Evolutionary conservation across 2,329 filamentous ascomycete species (phyloP).

Genomic region (Paraphaeosphaeria minitans): DNA sequence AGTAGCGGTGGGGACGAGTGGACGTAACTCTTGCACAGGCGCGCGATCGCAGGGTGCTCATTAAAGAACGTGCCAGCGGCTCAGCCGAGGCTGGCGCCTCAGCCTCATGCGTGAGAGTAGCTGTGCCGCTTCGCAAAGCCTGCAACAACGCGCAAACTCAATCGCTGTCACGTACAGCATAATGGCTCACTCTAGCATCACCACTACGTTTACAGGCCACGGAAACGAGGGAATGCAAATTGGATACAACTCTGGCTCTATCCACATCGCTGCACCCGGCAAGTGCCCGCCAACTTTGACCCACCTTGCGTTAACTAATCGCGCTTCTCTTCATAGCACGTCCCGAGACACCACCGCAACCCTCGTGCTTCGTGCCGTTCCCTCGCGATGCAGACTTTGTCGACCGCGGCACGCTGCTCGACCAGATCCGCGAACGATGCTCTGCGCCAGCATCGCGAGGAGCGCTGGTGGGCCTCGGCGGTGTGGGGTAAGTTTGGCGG

Average conservation of each 20-base stretch:
- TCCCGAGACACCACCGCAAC: constrained; percentile 21
- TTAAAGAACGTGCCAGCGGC: not conserved
- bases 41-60: too few species aligned
- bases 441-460: constrained; percentile 30
- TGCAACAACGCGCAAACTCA: not conserved
- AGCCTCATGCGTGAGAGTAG: constrained; percentile 1
- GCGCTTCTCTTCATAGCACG: not conserved
- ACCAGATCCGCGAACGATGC: constrained; percentile 33
- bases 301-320: not conserved
- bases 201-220: not conserved
- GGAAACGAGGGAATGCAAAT: not conserved
- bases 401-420: constrained; percentile 21
- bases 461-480: constrained; percentile 27
- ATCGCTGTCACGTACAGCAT: not conserved
- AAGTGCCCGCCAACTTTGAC: not conserved
- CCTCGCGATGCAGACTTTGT: constrained; percentile 29
- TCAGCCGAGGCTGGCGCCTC: not conserved
- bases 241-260: not conserved
- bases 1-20: not conserved
- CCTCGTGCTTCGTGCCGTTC: constrained; percentile 30
- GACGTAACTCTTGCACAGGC: not conserved
- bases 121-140: not conserved
- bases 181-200: not conserved
- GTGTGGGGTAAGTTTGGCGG: constrained; percentile 11
- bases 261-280: not conserved